Evolutionary conservation across 345 rosid genomes (phyloP).

Genomic region (Ceriops decandra): DNA sequence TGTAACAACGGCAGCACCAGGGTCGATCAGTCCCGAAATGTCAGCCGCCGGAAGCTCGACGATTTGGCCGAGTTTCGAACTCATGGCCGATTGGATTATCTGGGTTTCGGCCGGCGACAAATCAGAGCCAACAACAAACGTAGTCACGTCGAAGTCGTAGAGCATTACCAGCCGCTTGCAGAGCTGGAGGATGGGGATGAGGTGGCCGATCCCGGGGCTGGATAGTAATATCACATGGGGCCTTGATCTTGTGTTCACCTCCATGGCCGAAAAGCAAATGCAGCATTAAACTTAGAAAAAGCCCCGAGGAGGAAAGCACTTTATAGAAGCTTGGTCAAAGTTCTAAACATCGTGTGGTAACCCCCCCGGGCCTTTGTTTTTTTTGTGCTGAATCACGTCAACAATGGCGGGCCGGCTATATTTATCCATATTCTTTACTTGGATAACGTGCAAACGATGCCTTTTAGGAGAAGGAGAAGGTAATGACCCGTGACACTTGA

Average conservation of each 20-base stretch:
- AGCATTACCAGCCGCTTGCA: conserved; percentile 39
- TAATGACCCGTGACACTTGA: too few species aligned
- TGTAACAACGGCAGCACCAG: conserved; percentile 27
- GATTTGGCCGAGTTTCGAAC: conserved; percentile 25
- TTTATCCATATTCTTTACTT: too few species aligned
- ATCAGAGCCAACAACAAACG: conserved; percentile 39
- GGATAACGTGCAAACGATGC: too few species aligned
- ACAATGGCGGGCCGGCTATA: too few species aligned
- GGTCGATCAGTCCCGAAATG: conserved; percentile 25
- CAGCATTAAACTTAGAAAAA: too few species aligned
- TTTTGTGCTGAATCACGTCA: too few species aligned
- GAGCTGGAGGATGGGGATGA: conserved; percentile 60
- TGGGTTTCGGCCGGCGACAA: conserved; percentile 27
- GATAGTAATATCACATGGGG: conserved; percentile 47
- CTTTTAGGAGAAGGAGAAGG: too few species aligned
- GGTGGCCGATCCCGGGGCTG: conserved; percentile 74
- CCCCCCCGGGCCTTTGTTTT: too few species aligned
- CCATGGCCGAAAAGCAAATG: too few species aligned
- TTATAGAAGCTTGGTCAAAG: too few species aligned
- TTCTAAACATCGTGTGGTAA: too few species aligned
- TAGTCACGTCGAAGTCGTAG: conserved; percentile 42
- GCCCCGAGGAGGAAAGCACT: too few species aligned
- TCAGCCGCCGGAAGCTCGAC: conserved; percentile 40
- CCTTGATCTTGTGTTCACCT: background rate
- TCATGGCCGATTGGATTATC: conserved; percentile 15